A percentile compares a stretch with the other conserved stretches of the same genome.
Conservation (phyloP, 2,329 filamentous ascomycete genomes). For the Juglanconis oblonga region DNA sequence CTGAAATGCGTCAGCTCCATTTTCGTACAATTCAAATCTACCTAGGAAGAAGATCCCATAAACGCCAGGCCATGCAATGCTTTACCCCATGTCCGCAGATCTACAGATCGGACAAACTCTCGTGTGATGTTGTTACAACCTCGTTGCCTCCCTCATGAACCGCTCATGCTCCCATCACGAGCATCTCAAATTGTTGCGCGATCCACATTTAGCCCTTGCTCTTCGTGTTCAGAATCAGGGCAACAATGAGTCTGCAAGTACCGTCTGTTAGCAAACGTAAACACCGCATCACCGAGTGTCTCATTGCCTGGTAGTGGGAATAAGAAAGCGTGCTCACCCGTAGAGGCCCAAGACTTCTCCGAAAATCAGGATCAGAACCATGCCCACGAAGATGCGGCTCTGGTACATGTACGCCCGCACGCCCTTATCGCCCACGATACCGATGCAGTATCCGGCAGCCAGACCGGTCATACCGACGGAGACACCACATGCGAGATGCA, state of each 20-base stretch:
- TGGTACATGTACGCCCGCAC: conserved; percentile 96
- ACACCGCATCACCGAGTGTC: no score
- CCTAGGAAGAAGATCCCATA: conserved; percentile 11
- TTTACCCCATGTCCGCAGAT: neutral
- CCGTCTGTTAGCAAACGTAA: conserved; percentile 18
- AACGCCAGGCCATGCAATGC: conserved; percentile 20
- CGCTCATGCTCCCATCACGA: neutral
- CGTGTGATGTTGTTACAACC: conserved; percentile 15
- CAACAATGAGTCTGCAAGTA: conserved; percentile 74
- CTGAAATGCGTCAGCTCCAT: conserved; percentile 15
- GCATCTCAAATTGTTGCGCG: neutral
- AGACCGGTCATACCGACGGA: conserved; percentile 90
- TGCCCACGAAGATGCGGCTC: conserved; percentile 93
- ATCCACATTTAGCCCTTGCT: conserved; percentile 52
- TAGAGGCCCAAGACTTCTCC: conserved; percentile 96
- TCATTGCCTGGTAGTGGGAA: no score
- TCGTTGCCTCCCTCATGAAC: neutral
- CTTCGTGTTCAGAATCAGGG: conserved; percentile 89
- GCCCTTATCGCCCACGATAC: conserved; percentile 89
- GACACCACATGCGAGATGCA: conserved; percentile 88
- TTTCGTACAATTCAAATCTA: conserved; percentile 15
- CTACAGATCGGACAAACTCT: neutral
- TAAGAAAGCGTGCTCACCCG: conserved; percentile 58
- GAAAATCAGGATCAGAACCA: conserved; percentile 98
- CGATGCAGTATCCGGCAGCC: conserved; percentile 94